Evolutionary conservation across 805 yeast species (phyloP).

Genomic region (Kodamaea nitidulidarum): DNA sequence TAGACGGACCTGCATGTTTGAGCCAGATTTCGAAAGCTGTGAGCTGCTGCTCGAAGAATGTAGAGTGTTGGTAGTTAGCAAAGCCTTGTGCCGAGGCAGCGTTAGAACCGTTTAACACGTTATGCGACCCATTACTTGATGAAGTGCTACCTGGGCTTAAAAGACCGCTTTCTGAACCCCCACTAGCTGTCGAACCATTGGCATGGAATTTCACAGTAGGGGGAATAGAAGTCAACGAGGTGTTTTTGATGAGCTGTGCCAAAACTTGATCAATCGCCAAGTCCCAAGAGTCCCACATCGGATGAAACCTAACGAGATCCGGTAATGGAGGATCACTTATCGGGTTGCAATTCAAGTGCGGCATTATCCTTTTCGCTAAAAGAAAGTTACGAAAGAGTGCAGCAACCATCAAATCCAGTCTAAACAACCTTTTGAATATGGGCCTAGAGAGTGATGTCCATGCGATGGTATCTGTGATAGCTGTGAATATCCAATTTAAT

Average conservation of each 20-base stretch:
- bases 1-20: slow-evolving; percentile 74
- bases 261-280: slow-evolving; percentile 92
- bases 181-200: not conserved
- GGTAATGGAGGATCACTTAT: slow-evolving; percentile 92
- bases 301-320: slow-evolving; percentile 70
- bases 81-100: slow-evolving; percentile 16
- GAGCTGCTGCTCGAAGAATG: slow-evolving; percentile 91
- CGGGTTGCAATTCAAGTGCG: slow-evolving; percentile 89
- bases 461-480: slow-evolving; percentile 96
- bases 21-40: slow-evolving; percentile 97
- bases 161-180: not conserved
- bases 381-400: slow-evolving; percentile 91
- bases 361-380: slow-evolving; percentile 90
- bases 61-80: slow-evolving; percentile 75
- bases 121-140: slow-evolving; percentile 2
- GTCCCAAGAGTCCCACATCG: slow-evolving; percentile 99
- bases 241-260: slow-evolving; percentile 55
- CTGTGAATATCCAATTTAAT: slow-evolving; percentile 95
- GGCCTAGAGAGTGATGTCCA: slow-evolving; percentile 91
- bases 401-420: slow-evolving; percentile 96
- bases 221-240: slow-evolving; percentile 9
- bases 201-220: slow-evolving; percentile 9
- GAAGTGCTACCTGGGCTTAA: not conserved
- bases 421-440: slow-evolving; percentile 79
- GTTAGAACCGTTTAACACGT: not conserved